phyloP scores from a whole-genome alignment of 163 green algal species.

The Scenedesmus sp. region DNA sequence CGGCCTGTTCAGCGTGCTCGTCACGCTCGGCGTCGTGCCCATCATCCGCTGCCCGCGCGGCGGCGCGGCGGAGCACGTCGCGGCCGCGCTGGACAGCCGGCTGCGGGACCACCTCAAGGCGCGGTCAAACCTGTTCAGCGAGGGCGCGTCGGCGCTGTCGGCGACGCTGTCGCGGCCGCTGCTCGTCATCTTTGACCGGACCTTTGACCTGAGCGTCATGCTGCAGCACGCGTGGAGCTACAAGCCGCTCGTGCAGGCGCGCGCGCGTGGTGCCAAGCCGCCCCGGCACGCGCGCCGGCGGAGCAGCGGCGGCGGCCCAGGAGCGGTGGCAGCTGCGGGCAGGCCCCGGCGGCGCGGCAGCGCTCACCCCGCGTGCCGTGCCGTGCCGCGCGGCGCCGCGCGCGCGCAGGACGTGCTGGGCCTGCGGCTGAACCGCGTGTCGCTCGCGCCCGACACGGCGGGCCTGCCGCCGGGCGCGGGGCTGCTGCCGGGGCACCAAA shows the following conservation, averaged over 20 bases:
- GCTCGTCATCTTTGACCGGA: slow-evolving; percentile 97
- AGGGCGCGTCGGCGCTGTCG: slow-evolving; percentile 49
- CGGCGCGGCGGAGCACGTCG: slow-evolving; percentile 95
- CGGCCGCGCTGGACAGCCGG: slow-evolving; percentile 74
- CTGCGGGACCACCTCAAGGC: slow-evolving; percentile 84
- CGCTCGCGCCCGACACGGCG: slow-evolving; percentile 50
- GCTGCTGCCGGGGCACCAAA: slow-evolving; percentile 22
- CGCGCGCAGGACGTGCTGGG: slow-evolving; percentile 89
- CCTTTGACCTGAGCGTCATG: slow-evolving; percentile 92
- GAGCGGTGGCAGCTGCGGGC: no score
- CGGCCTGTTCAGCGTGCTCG: slow-evolving; percentile 91
- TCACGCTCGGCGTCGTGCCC: slow-evolving; percentile 91
- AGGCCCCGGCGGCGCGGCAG: no score
- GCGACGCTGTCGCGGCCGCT: slow-evolving; percentile 89
- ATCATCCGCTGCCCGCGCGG: slow-evolving; percentile 93
- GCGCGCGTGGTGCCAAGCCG: no score
- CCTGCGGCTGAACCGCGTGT: slow-evolving; percentile 92
- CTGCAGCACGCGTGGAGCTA: slow-evolving; percentile 94
- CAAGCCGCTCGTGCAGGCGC: slow-evolving; percentile 89
- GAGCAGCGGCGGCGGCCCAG: no score
- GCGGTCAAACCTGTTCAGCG: slow-evolving; percentile 79
- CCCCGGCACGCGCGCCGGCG: no score
- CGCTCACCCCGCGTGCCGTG: no score
- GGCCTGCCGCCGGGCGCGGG: slow-evolving; percentile 36
- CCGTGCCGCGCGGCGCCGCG: no score